phyloP scores from a whole-genome alignment of 2,329 filamentous ascomycete genomes.

The Mycosphaerella arachidis region DNA sequence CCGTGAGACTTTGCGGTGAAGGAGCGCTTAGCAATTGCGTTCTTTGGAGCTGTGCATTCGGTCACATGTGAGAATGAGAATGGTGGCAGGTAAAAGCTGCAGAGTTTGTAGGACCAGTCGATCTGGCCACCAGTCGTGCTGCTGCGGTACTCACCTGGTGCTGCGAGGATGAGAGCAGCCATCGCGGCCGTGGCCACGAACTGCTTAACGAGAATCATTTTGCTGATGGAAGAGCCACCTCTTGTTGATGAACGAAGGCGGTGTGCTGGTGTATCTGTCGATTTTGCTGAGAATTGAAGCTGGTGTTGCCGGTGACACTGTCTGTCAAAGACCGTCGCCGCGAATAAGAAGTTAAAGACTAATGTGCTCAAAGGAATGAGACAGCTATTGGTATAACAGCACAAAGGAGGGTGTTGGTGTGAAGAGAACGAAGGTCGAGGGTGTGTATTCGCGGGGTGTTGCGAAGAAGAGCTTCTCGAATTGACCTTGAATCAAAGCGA shows the following conservation, averaged over 20 bases:
- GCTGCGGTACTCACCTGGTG: slow-evolving; percentile 19
- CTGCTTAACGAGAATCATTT: slow-evolving; percentile 15
- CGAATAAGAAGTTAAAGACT: neutral
- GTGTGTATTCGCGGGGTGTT: neutral
- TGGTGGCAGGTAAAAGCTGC: slow-evolving; percentile 2
- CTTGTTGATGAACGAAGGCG: neutral
- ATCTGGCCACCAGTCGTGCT: too few species aligned
- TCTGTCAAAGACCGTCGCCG: neutral
- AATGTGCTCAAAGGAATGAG: neutral
- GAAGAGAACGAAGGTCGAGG: neutral
- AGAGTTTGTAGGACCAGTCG: too few species aligned
- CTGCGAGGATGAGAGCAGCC: slow-evolving; percentile 45
- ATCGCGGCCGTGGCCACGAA: slow-evolving; percentile 47
- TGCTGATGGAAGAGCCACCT: neutral
- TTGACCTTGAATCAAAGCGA: neutral
- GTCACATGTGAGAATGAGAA: slow-evolving; percentile 9
- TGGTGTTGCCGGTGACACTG: neutral
- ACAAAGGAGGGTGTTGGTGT: neutral
- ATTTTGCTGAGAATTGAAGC: neutral
- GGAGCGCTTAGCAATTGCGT: slow-evolving; percentile 48
- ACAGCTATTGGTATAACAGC: too few species aligned
- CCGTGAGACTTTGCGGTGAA: slow-evolving; percentile 53
- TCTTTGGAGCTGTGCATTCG: slow-evolving; percentile 2
- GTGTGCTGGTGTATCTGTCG: neutral
- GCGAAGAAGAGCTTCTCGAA: neutral